Evolutionary conservation across 164 flowering plant genomes (phyloP).

Genomic region (Platanus orientalis): DNA sequence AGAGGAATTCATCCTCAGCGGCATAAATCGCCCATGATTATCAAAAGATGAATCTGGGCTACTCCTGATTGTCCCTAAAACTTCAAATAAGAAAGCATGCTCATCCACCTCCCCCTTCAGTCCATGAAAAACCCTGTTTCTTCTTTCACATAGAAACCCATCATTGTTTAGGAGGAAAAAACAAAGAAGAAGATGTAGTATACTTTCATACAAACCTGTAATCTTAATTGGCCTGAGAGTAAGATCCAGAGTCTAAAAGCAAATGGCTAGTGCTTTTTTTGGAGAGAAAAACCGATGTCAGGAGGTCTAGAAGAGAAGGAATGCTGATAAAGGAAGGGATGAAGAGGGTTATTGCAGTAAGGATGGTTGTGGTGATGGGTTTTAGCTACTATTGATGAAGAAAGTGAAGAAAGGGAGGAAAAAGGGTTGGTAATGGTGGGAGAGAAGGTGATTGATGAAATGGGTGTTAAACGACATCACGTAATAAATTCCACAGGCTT

Average conservation of each 20-base stretch:
- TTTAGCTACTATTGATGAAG: slow-evolving; percentile 13
- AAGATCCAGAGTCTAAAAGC: slow-evolving; percentile 27
- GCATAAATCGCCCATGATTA: slow-evolving; percentile 11
- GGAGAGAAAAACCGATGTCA: slow-evolving; percentile 17
- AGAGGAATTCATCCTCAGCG: slow-evolving; percentile 24
- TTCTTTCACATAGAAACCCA: slow-evolving; percentile 1
- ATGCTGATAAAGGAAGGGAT: slow-evolving; percentile 22
- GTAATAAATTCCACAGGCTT: slow-evolving; percentile 46
- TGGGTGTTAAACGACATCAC: slow-evolving; percentile 3
- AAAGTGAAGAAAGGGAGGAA: slow-evolving; percentile 13
- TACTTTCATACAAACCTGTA: slow-evolving; percentile 27
- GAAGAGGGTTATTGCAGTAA: slow-evolving; percentile 11
- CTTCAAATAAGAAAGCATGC: slow-evolving; percentile 31
- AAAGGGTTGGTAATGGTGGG: slow-evolving; percentile 3
- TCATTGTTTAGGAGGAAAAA: too few species aligned
- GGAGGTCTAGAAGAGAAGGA: slow-evolving; percentile 25
- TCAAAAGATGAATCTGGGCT: slow-evolving; percentile 10
- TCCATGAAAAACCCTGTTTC: slow-evolving; percentile 26
- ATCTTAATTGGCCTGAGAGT: slow-evolving; percentile 25
- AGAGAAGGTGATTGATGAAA: slow-evolving; percentile 9
- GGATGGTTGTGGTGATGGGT: slow-evolving; percentile 6
- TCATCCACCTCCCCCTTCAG: slow-evolving; percentile 30
- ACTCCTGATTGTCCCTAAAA: slow-evolving; percentile 20
- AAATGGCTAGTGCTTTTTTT: slow-evolving; percentile 20
- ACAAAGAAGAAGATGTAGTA: neutral